Evolutionary conservation across 148 eudicot genomes (phyloP), one percentile per base, ranked within the genome.

Genomic region (Diospyros kaki): DNA sequence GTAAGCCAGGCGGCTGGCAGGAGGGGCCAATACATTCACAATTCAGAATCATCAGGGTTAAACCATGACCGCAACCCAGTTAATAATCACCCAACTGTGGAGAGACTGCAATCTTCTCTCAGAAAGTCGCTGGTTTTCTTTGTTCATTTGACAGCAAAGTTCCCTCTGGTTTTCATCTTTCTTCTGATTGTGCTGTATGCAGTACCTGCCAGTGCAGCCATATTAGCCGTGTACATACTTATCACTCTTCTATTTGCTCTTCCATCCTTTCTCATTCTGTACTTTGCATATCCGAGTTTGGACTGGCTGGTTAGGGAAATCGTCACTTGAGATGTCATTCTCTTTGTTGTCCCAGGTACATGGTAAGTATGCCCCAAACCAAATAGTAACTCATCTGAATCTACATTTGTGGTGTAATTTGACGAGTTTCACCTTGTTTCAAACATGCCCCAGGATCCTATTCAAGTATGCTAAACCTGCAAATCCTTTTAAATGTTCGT

Each of bases 301-400:
- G 84, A 85, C 77, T 85, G 88, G 88, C 78, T 85, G 48, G 79
- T 83, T 45, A 80, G 84, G 75, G 88, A 85, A 73, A 85, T 85
- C 54, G 68, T 76, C 66, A 44, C 82, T 38, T 84, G 80, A 78
- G 64, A 66, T 71, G 17, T 39, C 28, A 10, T 50, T 70, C 15
- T 10, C 12, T 52, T 17, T 48, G 53, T 42, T 2, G 2, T 28
- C 42, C 41, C 66, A 13, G 28, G 73, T 2, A 17, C 8, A n/a
- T n/a, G 8, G 50, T 7, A 56, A 44, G 64, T 71, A 55, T 71
- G 41, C 64, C 52, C 3, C n/a, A 14, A 28, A 41, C 51, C 41
- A 58, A 44, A 61, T 45, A 44, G 46, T 12, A 64, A 2, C 10
- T 65, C 51, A 6, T 9, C 6, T 17, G 9, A 14, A 10, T 55